Evolutionary conservation across 768 basidiomycete genomes (phyloP), one percentile per base, ranked within the genome.

Genomic region (Agaricus sinodeliciosus): DNA sequence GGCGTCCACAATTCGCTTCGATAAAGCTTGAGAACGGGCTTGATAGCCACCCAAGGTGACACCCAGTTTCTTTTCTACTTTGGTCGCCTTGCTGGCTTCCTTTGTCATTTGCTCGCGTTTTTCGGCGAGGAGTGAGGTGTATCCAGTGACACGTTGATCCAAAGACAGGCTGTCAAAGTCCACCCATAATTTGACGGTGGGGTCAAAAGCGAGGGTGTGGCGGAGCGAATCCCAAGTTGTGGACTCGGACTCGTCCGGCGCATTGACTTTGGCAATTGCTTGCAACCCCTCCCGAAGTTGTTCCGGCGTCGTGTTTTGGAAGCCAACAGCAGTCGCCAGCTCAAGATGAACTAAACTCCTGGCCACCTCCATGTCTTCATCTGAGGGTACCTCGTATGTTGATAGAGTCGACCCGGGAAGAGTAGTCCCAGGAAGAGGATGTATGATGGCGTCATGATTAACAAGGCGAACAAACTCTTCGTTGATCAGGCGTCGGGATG

Each of bases 31-130:
- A 26, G 83, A 82, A 9, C 94, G 82, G 36, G 79, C 77, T 63
- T 90, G 81, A 66, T 98, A 98, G 8, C 96, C 96, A n/a, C 94
- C 94, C 2, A 98, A 80, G 12, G 80, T 79, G 53, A 93, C 81
- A 8, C 75, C 78, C 9, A 98, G 79, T 67, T 93, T 95, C 80
- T 94, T 96, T 75, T 97, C 95, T 4, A 76, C 64, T 73, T 96
- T 98, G 18, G 79, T 67, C 0, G 89, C 87, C 64, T 87, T 91
- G 49, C 75, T 78, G 0, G 90, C 88, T 62, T 94, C 89, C 63
- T 80, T 82, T 31, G 82, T 70, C 85, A 99, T 92, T 46, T 70
- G 66, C 13, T 85, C 84, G 25, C 85, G 81, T 50, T 75, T 74
- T 47, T 81, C 74, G 6, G 80, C 74, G 51, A 95, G 72, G 35